These are phyloP conservation scores for Blastomyces gilchristii DNA, from an alignment of 2,329 filamentous ascomycete species.

Conservation along the genomic window DNA sequence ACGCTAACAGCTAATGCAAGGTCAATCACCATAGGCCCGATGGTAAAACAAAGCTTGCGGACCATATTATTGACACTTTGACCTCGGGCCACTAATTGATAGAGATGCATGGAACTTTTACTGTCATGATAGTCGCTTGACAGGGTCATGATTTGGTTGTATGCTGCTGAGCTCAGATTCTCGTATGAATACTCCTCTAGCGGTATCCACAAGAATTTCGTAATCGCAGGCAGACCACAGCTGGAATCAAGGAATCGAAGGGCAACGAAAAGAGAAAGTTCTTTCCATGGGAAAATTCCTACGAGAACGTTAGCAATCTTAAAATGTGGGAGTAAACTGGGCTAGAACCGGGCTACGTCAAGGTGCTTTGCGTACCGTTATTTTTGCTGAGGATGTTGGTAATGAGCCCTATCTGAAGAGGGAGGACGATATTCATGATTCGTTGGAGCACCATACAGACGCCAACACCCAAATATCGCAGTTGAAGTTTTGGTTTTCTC, in stretches of 20 bases:
- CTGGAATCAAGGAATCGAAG: constrained; percentile 42
- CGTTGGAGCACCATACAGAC: constrained; percentile 61
- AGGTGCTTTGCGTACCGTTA: constrained; percentile 28
- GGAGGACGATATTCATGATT: constrained; percentile 63
- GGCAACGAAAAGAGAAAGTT: constrained; percentile 43
- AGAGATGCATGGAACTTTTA: constrained; percentile 54
- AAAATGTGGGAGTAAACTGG: background rate
- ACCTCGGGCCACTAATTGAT: constrained; percentile 55
- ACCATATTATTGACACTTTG: constrained; percentile 50
- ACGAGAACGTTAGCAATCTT: constrained; percentile 10
- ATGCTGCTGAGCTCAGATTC: constrained; percentile 50
- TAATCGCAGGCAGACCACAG: constrained; percentile 43
- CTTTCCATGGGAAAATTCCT: constrained; percentile 42
- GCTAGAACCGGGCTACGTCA: background rate
- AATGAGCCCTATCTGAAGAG: constrained; percentile 71
- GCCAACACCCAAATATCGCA: constrained; percentile 56
- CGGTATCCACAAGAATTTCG: constrained; percentile 44
- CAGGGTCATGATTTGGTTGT: constrained; percentile 57
- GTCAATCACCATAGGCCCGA: constrained; percentile 54
- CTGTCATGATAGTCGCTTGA: constrained; percentile 61
- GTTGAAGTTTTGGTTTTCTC: constrained; percentile 54
- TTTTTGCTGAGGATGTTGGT: constrained; percentile 54
- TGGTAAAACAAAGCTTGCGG: constrained; percentile 49
- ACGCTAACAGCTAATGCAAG: constrained; percentile 49
- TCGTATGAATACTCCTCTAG: constrained; percentile 50